Evolutionary conservation across 768 basidiomycete genomes (phyloP), one percentile per base, ranked within the genome.

Genomic region (Agaricus sinodeliciosus): DNA sequence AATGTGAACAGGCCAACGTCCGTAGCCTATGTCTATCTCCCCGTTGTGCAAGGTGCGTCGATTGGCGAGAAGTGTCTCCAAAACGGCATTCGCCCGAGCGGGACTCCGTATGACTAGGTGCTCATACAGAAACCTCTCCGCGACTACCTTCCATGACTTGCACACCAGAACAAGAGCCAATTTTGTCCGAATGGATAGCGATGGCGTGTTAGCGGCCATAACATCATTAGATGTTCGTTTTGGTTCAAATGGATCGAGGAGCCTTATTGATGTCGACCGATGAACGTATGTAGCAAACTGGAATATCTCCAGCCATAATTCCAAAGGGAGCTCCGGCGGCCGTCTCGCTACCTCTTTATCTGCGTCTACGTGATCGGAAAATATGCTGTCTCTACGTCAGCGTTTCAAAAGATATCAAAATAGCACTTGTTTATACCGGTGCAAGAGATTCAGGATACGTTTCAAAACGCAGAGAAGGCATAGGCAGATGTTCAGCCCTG

Each of bases 251-350:
- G 80, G 76, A 61, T 79, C 71, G 45, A 74, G 58, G 8, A 75
- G 75, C 18, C 65, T 66, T 56, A 80, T 67, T 28, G 73, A 69
- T 42, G 69, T 66, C 41, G 73, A 64, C 7, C 65, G 66, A 55
- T 76, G 72, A 46, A 76, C 66, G 60, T 77, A 73, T 13, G 78
- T 79, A 4, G 77, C 74, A 60, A 77, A 79, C 51, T 77, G 72
- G 62, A 81, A 79, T 35, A 81, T 81, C 56, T 80, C 78, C 16
- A 78, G 67, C 75, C 77, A 78, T 36, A 81, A 59, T 55, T 81
- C 78, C 15, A 70, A 65, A 7, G 78, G 76, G n/a, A 79, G 64
- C 44, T 70, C 64, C 34, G 67, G 67, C 13, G 60, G 63, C n/a
- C 63, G 60, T 40, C 52, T 60, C 25, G 45, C 48, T 41, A 49